A percentile compares a stretch with the other conserved stretches of the same genome.
phyloP scores from a whole-genome alignment of 768 basidiomycete species.

The Multifurca ochricompacta region DNA sequence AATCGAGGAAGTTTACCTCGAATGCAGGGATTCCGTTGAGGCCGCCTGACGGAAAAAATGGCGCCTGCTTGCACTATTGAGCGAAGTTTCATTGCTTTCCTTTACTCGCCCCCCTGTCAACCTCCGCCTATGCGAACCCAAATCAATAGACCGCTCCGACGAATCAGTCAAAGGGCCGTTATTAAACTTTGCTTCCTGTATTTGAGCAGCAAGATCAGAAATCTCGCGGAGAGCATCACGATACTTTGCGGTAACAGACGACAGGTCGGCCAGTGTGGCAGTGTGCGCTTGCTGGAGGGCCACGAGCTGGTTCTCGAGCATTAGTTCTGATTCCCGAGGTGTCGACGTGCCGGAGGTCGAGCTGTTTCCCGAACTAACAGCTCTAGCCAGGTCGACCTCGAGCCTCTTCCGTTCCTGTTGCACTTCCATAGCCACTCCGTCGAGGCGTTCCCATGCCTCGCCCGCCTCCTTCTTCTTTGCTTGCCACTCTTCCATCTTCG shows the following conservation, averaged over 20 bases:
- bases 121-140: slow-evolving; percentile 42
- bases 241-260: slow-evolving; percentile 74
- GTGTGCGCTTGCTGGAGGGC: slow-evolving; percentile 77
- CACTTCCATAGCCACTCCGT: slow-evolving; percentile 60
- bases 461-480: slow-evolving; percentile 58
- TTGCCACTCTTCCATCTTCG: slow-evolving; percentile 73
- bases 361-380: slow-evolving; percentile 23
- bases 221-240: slow-evolving; percentile 86
- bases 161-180: slow-evolving; percentile 39
- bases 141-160: slow-evolving; percentile 40
- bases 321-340: slow-evolving; percentile 30
- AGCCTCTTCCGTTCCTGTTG: slow-evolving; percentile 61
- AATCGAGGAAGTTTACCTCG: slow-evolving; percentile 45
- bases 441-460: slow-evolving; percentile 59
- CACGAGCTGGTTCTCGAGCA: slow-evolving; percentile 54
- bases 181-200: slow-evolving; percentile 75
- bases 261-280: slow-evolving; percentile 71
- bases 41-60: slow-evolving; percentile 86
- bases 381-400: slow-evolving; percentile 34
- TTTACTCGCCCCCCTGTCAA: slow-evolving; percentile 42
- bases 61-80: slow-evolving; percentile 48
- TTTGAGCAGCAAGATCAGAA: slow-evolving; percentile 85
- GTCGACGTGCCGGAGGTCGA: slow-evolving; percentile 27
- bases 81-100: slow-evolving; percentile 42
- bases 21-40: slow-evolving; percentile 82